Evolutionary conservation across 2,329 filamentous ascomycete species (phyloP).

Genomic region (Zasmidium angulare): DNA sequence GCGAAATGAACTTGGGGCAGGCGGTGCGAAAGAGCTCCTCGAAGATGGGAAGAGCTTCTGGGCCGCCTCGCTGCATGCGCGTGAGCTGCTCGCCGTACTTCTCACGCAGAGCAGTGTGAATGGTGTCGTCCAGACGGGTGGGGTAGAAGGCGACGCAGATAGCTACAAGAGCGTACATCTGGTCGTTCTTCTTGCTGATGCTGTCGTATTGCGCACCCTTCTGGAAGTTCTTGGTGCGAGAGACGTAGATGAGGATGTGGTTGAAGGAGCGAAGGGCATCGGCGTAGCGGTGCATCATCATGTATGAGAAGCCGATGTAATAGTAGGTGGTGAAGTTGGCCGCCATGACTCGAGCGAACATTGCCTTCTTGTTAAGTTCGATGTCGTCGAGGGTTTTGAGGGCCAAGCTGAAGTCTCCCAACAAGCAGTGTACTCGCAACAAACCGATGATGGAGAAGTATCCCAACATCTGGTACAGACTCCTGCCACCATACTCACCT

Average conservation of each 20-base stretch:
- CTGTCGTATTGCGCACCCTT: slow-evolving; percentile 98
- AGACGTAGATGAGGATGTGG: slow-evolving; percentile 99
- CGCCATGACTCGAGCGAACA: slow-evolving; percentile 99
- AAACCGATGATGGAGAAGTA: slow-evolving; percentile 99
- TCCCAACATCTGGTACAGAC: slow-evolving; percentile 95
- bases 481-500: slow-evolving; percentile 91
- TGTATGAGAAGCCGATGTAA: slow-evolving; percentile 99
- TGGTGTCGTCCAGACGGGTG: slow-evolving; percentile 95
- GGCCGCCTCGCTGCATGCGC: slow-evolving; percentile 92
- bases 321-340: slow-evolving; percentile 99
- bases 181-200: slow-evolving; percentile 99
- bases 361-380: slow-evolving; percentile 99
- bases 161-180: slow-evolving; percentile 98
- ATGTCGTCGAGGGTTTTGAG: slow-evolving; percentile 99
- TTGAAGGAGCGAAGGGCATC: slow-evolving; percentile 99
- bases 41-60: slow-evolving; percentile 92
- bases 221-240: slow-evolving; percentile 99
- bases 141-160: slow-evolving; percentile 99
- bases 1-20: slow-evolving; percentile 99
- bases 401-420: slow-evolving; percentile 96
- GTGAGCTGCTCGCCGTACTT: slow-evolving; percentile 99
- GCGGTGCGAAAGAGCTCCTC: slow-evolving; percentile 96
- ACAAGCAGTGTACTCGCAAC: slow-evolving; percentile 89
- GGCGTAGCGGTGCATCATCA: slow-evolving; percentile 99
- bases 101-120: slow-evolving; percentile 95